Conservation (phyloP, 139 green algal genomes). For the Auxenochlorella protothecoides region DNA sequence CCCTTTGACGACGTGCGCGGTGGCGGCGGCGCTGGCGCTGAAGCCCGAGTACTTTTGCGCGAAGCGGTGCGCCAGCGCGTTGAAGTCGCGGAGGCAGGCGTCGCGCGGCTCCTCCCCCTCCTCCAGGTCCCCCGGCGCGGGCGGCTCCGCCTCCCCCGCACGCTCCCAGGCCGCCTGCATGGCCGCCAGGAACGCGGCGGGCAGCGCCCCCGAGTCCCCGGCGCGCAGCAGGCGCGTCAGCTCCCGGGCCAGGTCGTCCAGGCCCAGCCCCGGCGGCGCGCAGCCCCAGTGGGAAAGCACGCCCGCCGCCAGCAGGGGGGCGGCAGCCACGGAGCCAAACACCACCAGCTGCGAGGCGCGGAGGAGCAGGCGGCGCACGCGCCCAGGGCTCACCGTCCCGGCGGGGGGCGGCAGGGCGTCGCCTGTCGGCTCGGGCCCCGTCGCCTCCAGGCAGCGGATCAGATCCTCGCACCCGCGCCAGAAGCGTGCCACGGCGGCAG, state of each 20-base stretch:
- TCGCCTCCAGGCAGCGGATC: background rate
- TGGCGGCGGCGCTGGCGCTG: slow-evolving; percentile 10
- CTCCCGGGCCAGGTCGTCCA: background rate
- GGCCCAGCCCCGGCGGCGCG: background rate
- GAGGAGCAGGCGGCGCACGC: background rate
- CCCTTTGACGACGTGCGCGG: slow-evolving; percentile 14
- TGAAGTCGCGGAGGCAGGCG: slow-evolving; percentile 4
- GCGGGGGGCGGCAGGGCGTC: background rate
- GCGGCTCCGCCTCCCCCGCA: background rate
- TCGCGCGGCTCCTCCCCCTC: background rate
- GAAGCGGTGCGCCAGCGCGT: slow-evolving; percentile 14
- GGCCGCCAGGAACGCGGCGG: slow-evolving; percentile 20
- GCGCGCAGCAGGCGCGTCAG: slow-evolving; percentile 18
- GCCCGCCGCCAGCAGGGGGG: slow-evolving; percentile 18
- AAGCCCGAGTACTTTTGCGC: slow-evolving; percentile 13
- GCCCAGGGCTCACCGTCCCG: background rate
- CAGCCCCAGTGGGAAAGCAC: slow-evolving; percentile 30
- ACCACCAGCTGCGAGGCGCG: slow-evolving; percentile 7
- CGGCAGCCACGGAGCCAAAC: slow-evolving; percentile 14
- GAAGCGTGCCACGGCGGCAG: slow-evolving; percentile 3
- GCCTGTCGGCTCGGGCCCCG: background rate
- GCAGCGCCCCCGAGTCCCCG: slow-evolving; percentile 12
- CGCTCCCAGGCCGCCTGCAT: slow-evolving; percentile 16
- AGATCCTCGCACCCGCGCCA: slow-evolving; percentile 10
- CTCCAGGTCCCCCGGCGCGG: background rate